A percentile compares a stretch with the other conserved stretches of the same genome.
Conservation (phyloP, 192 early-diverging fungal genomes). For the Chytriomyces confervae region DNA sequence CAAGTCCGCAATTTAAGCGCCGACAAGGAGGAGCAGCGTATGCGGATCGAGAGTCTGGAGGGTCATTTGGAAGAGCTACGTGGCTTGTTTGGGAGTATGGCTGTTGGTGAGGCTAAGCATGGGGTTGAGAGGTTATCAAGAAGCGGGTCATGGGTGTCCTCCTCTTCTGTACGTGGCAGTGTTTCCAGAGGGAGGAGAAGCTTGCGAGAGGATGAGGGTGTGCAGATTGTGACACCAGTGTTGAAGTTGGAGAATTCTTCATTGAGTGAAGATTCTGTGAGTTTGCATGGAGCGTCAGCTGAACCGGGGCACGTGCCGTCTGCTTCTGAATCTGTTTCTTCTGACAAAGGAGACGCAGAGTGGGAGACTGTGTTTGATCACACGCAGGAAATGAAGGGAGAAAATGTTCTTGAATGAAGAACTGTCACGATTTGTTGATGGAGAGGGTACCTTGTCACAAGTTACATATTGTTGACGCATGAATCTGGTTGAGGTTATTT, state of each 20-base stretch:
- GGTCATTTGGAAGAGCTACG: neutral
- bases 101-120: neutral
- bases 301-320: neutral
- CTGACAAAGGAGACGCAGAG: neutral
- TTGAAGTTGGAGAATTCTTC: conserved; percentile 7
- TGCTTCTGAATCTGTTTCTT: neutral
- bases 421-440: too few species aligned
- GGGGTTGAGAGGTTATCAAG: neutral
- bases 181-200: neutral
- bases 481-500: too few species aligned
- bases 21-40: neutral
- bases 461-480: too few species aligned
- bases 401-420: neutral
- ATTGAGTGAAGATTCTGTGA: neutral
- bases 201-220: neutral
- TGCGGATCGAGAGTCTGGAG: neutral
- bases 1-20: neutral
- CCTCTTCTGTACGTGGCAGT: neutral
- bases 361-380: neutral
- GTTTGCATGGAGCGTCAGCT: neutral
- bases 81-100: neutral
- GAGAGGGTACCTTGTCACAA: too few species aligned
- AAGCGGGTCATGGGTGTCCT: neutral
- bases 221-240: neutral
- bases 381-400: neutral